Percentiles rank a stretch among this genome's conserved stretches.
Conservation (phyloP, 169 alveolate species). For the Perkinsus chesapeaki region DNA sequence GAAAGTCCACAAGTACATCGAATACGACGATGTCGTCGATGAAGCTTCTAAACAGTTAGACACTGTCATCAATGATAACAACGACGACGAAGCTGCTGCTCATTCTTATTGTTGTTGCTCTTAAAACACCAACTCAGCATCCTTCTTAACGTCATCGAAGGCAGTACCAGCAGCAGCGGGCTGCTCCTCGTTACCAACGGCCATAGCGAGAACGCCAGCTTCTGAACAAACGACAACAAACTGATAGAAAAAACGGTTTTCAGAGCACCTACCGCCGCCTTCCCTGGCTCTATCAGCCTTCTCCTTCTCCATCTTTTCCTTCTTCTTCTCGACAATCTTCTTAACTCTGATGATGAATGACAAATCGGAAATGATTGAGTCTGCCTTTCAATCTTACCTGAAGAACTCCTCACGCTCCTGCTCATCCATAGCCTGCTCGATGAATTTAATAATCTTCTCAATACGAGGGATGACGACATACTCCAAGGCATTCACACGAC, state of each 20-base stretch:
- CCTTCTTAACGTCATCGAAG: background rate
- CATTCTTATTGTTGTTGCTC: background rate
- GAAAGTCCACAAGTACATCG: background rate
- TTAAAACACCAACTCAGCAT: background rate
- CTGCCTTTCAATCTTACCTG: slow-evolving; percentile 29
- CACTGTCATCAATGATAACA: background rate
- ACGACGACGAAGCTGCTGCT: background rate
- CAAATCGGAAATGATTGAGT: background rate
- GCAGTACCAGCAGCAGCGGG: background rate
- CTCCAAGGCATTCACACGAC: slow-evolving; percentile 89
- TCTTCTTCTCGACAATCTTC: slow-evolving; percentile 24
- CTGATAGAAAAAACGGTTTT: background rate
- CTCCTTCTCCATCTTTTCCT: background rate
- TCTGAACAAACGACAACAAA: background rate
- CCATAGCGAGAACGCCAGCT: background rate
- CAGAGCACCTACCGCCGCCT: background rate
- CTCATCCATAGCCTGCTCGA: slow-evolving; percentile 82
- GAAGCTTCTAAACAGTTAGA: background rate
- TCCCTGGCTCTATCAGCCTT: background rate
- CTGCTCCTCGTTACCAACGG: background rate
- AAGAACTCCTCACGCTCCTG: slow-evolving; percentile 86
- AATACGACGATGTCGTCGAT: background rate
- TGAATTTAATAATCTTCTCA: slow-evolving; percentile 64
- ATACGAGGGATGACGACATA: slow-evolving; percentile 78
- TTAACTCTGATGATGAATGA: background rate